Conservation (phyloP, 2,329 filamentous ascomycete species). For the Fusarium sulawesiense region DNA sequence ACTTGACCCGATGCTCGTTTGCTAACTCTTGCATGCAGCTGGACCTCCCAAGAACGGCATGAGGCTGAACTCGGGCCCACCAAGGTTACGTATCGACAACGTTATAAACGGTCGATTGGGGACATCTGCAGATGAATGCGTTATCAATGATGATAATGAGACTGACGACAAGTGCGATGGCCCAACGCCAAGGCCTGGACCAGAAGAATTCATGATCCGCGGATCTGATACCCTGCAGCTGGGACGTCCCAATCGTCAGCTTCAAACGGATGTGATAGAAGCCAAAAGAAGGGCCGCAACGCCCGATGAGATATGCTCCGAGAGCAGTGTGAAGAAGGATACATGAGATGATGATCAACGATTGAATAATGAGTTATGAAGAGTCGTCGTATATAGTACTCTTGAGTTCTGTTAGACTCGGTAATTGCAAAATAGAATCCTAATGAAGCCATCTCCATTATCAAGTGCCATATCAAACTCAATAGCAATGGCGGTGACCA, state of each 20-base stretch:
- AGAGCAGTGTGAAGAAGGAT: not conserved
- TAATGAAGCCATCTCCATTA: not conserved
- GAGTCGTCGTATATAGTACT: not conserved
- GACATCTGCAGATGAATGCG: conserved; percentile 41
- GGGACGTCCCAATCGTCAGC: not conserved
- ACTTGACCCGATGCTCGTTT: not conserved
- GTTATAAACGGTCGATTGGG: conserved; percentile 51
- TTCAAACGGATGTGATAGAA: conserved; percentile 3
- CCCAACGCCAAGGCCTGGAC: conserved; percentile 9
- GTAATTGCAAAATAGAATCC: not conserved
- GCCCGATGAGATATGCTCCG: not conserved
- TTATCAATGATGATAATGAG: conserved; percentile 34
- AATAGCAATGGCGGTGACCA: not conserved
- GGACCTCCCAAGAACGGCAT: conserved; percentile 54
- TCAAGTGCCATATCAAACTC: not conserved
- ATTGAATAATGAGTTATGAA: conserved; percentile 14
- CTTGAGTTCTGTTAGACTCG: not conserved
- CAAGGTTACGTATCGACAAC: conserved; percentile 54
- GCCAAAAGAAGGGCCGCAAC: conserved; percentile 3
- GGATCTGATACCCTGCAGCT: conserved; percentile 14
- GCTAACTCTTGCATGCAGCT: conserved; percentile 46
- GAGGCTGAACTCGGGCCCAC: conserved; percentile 52
- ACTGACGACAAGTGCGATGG: conserved; percentile 35
- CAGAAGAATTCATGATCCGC: conserved; percentile 21
- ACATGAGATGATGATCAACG: conserved; percentile 32